Percentiles rank a stretch among this genome's conserved stretches.
Conservation (phyloP, 2,329 filamentous ascomycete genomes). For the Trichoderma hamatum region DNA sequence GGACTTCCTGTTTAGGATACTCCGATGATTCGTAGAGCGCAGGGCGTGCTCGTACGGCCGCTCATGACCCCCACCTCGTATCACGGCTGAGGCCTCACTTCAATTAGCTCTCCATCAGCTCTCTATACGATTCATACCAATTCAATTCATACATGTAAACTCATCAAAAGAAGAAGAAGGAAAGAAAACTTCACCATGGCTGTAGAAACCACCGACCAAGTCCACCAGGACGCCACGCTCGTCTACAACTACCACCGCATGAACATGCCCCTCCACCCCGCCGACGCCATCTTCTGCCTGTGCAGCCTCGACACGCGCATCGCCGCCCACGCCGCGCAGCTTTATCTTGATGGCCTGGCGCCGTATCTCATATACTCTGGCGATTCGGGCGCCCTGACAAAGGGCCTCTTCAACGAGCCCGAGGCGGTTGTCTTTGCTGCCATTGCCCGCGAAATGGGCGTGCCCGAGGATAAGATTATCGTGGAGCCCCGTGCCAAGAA, state of each 20-base stretch:
- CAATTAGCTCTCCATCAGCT: neutral
- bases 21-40: neutral
- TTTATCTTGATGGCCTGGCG: constrained; percentile 46
- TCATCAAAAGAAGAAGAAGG: neutral
- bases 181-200: neutral
- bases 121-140: neutral
- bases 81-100: constrained; percentile 9
- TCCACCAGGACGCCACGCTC: constrained; percentile 40
- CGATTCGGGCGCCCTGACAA: constrained; percentile 46
- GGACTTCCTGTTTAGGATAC: neutral
- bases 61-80: constrained; percentile 6
- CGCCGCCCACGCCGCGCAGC: constrained; percentile 46
- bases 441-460: constrained; percentile 45
- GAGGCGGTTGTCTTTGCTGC: constrained; percentile 50
- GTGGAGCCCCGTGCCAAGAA: constrained; percentile 47
- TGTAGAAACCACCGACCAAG: neutral
- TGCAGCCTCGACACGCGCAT: constrained; percentile 53
- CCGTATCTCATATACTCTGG: constrained; percentile 50
- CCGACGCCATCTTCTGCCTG: constrained; percentile 51
- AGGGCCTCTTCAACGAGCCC: constrained; percentile 43
- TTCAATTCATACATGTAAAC: neutral
- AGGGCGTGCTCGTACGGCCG: neutral
- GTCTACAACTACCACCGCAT: constrained; percentile 52
- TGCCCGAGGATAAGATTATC: constrained; percentile 44
- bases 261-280: constrained; percentile 40